Conservation (phyloP, 2,329 filamentous ascomycete species). For the Didymella arachidicola region DNA sequence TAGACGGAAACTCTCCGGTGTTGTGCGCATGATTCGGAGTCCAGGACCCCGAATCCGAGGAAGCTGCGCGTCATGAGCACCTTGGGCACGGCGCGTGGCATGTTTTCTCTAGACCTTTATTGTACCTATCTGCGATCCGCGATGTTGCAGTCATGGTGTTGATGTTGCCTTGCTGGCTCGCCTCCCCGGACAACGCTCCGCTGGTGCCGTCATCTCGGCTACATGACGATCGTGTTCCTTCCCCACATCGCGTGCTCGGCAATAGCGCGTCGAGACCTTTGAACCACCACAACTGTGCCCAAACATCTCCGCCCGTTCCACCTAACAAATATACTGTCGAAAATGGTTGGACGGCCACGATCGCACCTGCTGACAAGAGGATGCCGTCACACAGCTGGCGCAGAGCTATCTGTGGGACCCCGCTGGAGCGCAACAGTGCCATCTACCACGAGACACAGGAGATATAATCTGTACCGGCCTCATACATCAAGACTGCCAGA, state of each 20-base stretch:
- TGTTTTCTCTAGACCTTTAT: no score
- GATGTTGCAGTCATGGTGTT: neutral
- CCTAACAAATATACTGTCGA: conserved; percentile 1
- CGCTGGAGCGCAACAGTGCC: neutral
- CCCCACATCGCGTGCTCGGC: conserved; percentile 11
- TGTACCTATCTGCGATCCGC: neutral
- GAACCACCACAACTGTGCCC: neutral
- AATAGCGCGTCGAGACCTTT: neutral
- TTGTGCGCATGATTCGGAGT: no score
- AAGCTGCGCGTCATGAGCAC: neutral
- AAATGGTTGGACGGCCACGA: neutral
- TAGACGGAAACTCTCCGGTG: neutral
- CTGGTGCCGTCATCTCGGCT: conserved; percentile 2
- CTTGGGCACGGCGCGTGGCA: no score
- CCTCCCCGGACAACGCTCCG: neutral
- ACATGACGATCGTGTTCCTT: conserved; percentile 1
- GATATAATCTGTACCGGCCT: neutral
- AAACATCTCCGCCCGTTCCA: neutral
- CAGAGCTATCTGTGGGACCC: neutral
- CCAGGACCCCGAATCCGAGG: neutral
- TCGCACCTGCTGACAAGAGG: neutral
- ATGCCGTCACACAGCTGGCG: neutral
- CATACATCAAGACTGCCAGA: neutral
- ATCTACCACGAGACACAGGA: neutral
- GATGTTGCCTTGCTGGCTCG: neutral